Percentiles rank a stretch among this genome's conserved stretches.
These are phyloP conservation scores for Hypoxylon subgilvum DNA, from an alignment of 495 filamentous ascomycete genomes.

Conservation along the genomic window DNA sequence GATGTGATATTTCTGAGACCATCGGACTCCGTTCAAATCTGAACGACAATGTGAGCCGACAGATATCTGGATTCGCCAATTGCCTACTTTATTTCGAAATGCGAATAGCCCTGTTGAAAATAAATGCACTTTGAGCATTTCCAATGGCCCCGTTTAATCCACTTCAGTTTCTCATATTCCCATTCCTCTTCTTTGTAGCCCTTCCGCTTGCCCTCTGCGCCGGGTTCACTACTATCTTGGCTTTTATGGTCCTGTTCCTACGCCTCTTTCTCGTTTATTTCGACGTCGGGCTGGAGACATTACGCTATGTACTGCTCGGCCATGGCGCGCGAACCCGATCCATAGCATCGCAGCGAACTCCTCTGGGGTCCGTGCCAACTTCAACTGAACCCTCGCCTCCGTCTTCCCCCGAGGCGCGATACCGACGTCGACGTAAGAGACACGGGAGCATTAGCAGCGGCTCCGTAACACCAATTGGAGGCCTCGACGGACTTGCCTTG, in stretches of 20 bases:
- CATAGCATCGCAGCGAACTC: slow-evolving; percentile 22
- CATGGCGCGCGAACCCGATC: slow-evolving; percentile 30
- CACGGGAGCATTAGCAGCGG: slow-evolving; percentile 47
- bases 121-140: too few relatives aligned
- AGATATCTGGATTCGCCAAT: slow-evolving; percentile 6
- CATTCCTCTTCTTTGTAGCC: slow-evolving; percentile 67
- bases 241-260: slow-evolving; percentile 68
- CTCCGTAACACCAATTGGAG: slow-evolving; percentile 42
- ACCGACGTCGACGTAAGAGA: slow-evolving; percentile 44
- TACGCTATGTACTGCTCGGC: slow-evolving; percentile 38
- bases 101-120: slow-evolving; percentile 1
- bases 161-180: slow-evolving; percentile 63
- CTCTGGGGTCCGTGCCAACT: slow-evolving; percentile 2
- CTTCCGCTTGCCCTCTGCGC: slow-evolving; percentile 74
- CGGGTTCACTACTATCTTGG: slow-evolving; percentile 69
- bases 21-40: background rate
- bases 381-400: slow-evolving; percentile 11
- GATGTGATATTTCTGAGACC: background rate
- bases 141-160: slow-evolving; percentile 56
- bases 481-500: slow-evolving; percentile 44
- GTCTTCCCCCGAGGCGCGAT: slow-evolving; percentile 32
- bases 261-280: slow-evolving; percentile 71
- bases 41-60: slow-evolving; percentile 21
- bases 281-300: slow-evolving; percentile 63
- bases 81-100: too few relatives aligned